Percentiles rank a stretch among this genome's conserved stretches.
These are phyloP conservation scores for Talaromyces sp. DNA, from an alignment of 2,329 filamentous ascomycete genomes.

Conservation along the genomic window DNA sequence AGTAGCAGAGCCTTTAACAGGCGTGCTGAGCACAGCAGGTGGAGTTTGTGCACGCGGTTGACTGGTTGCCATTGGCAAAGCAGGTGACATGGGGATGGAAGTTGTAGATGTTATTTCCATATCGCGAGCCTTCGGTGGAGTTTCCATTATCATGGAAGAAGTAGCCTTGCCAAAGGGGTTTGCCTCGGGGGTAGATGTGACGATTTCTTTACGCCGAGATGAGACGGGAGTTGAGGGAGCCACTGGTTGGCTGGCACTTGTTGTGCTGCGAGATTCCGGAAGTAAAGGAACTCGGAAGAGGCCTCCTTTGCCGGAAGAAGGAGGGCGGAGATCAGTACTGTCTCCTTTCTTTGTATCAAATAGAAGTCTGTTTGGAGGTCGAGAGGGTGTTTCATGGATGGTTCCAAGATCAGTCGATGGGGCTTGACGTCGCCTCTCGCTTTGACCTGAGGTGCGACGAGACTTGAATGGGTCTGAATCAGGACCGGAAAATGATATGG, in stretches of 20 bases:
- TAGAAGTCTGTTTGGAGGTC: constrained; percentile 32
- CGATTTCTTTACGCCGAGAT: constrained; percentile 22
- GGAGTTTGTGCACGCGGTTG: constrained; percentile 15
- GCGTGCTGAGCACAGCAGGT: constrained; percentile 32
- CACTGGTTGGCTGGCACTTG: constrained; percentile 16
- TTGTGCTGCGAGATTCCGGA: constrained; percentile 25
- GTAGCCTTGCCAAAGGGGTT: constrained; percentile 5
- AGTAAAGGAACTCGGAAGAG: constrained; percentile 32
- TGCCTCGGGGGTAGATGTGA: constrained; percentile 5
- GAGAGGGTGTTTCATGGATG: constrained; percentile 46
- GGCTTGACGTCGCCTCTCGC: constrained; percentile 8
- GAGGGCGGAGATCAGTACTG: constrained; percentile 16
- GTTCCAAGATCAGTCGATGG: constrained; percentile 16
- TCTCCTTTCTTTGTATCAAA: constrained; percentile 16
- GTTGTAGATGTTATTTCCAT: constrained; percentile 7
- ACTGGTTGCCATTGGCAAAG: constrained; percentile 1
- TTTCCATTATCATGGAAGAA: constrained; percentile 33
- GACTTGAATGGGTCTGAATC: constrained; percentile 21
- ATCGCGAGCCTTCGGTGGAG: constrained; percentile 27
- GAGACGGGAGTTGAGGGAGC: constrained; percentile 34
- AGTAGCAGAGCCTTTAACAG: constrained; percentile 31
- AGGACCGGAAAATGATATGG: constrained; percentile 30
- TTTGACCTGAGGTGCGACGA: constrained; percentile 1
- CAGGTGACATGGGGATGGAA: constrained; percentile 4
- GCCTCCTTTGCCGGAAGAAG: constrained; percentile 21